These are phyloP conservation scores for Tuber magnatum DNA, from an alignment of 495 filamentous ascomycete genomes.

Conservation along the genomic window DNA sequence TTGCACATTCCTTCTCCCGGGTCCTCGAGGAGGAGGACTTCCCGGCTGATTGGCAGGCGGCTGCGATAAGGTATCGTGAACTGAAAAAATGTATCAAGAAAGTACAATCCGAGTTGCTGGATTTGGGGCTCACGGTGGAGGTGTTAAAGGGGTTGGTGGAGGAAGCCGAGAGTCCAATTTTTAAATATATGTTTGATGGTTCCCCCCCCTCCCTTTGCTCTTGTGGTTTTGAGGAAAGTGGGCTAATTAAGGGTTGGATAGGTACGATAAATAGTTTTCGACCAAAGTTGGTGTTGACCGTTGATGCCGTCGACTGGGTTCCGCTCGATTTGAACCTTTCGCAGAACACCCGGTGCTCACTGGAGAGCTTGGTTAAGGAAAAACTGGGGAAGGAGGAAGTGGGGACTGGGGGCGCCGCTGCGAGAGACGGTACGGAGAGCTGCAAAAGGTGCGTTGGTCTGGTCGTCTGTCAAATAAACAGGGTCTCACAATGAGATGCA, in stretches of 20 bases:
- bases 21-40: conserved; percentile 52
- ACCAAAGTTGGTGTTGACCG: conserved; percentile 55
- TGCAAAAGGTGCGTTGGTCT: background rate
- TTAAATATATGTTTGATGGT: conserved; percentile 48
- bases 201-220: conserved; percentile 36
- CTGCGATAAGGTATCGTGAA: conserved; percentile 63
- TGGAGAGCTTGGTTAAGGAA: conserved; percentile 47
- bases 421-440: background rate
- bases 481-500: background rate
- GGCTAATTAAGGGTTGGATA: conserved; percentile 18
- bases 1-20: conserved; percentile 60
- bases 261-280: conserved; percentile 45
- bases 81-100: conserved; percentile 70
- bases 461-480: background rate
- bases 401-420: conserved; percentile 5
- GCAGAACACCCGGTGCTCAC: conserved; percentile 49
- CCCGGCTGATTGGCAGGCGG: conserved; percentile 60
- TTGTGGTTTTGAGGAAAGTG: conserved; percentile 1
- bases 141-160: conserved; percentile 52
- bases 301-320: conserved; percentile 48
- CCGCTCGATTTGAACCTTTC: conserved; percentile 53
- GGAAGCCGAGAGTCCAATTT: conserved; percentile 37
- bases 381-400: conserved; percentile 29
- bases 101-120: conserved; percentile 54
- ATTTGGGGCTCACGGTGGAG: conserved; percentile 55